Percentiles rank a stretch among this genome's conserved stretches.
These are phyloP conservation scores for Cladosporium sp. DNA, from an alignment of 2,329 filamentous ascomycete species.

Conservation along the genomic window DNA sequence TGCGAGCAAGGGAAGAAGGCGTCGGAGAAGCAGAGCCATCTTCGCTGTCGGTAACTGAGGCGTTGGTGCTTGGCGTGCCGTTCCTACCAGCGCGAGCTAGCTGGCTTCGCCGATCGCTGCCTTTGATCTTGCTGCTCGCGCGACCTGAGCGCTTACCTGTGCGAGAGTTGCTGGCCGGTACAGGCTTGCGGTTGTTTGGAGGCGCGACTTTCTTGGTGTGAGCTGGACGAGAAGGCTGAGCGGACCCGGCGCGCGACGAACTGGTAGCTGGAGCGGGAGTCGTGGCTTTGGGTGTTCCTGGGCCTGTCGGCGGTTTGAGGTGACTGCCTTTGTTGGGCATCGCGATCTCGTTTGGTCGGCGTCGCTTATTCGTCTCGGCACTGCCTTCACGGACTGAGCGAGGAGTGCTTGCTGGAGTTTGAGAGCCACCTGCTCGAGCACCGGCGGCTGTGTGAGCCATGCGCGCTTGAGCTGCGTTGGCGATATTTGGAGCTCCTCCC, in stretches of 20 bases:
- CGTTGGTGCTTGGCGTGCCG: constrained; percentile 29
- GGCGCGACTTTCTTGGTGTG: constrained; percentile 6
- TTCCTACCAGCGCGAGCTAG: constrained; percentile 29
- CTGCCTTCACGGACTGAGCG: constrained; percentile 34
- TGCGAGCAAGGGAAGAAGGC: constrained; percentile 26
- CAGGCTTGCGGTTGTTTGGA: background rate
- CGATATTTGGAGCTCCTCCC: constrained; percentile 50
- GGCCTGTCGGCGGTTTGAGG: constrained; percentile 58
- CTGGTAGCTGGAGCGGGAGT: constrained; percentile 43
- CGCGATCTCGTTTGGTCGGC: constrained; percentile 50
- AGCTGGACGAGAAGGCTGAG: constrained; percentile 43
- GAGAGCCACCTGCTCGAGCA: constrained; percentile 16
- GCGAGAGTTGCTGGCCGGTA: background rate
- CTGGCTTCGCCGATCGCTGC: constrained; percentile 31
- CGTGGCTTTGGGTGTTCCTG: constrained; percentile 59
- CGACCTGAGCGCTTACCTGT: constrained; percentile 9
- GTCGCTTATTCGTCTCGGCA: constrained; percentile 52
- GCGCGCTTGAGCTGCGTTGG: constrained; percentile 46
- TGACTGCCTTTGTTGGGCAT: constrained; percentile 52
- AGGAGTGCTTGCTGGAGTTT: constrained; percentile 21
- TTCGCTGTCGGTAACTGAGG: constrained; percentile 19
- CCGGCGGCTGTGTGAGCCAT: constrained; percentile 34
- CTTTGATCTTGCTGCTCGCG: constrained; percentile 21
- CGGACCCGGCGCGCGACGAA: constrained; percentile 55
- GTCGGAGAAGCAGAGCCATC: constrained; percentile 27